A percentile compares a stretch with the other conserved stretches of the same genome.
phyloP scores from a whole-genome alignment of 2,329 filamentous ascomycete species.

The Pseudogymnoascus sp. region DNA sequence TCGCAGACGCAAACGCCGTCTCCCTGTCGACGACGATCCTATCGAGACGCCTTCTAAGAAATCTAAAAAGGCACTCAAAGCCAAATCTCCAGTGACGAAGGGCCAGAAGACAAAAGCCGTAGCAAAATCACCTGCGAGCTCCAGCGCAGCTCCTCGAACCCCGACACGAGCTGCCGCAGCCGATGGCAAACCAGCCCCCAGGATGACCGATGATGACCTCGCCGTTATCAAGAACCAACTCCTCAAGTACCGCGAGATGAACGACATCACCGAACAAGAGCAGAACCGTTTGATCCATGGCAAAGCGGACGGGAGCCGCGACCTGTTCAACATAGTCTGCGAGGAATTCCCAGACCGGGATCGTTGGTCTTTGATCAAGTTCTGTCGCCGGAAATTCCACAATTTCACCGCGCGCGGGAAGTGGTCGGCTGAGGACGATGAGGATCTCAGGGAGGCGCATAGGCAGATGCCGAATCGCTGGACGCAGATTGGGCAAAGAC shows the following conservation, averaged over 20 bases:
- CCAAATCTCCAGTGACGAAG: background rate
- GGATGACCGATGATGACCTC: conserved; percentile 2
- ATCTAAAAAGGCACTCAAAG: background rate
- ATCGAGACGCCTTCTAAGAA: background rate
- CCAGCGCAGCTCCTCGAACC: background rate
- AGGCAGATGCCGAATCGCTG: conserved; percentile 41
- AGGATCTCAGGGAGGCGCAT: conserved; percentile 40
- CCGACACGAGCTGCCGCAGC: background rate
- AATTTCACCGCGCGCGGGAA: conserved; percentile 52
- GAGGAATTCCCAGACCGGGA: conserved; percentile 42
- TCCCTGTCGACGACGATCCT: conserved; percentile 13
- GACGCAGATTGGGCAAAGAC: conserved; percentile 50
- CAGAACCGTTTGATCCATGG: conserved; percentile 41
- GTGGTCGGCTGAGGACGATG: conserved; percentile 54
- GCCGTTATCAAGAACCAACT: conserved; percentile 24
- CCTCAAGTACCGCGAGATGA: conserved; percentile 37
- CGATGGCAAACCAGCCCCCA: background rate
- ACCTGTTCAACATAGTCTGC: conserved; percentile 45
- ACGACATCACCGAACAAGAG: conserved; percentile 36
- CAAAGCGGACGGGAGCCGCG: conserved; percentile 28
- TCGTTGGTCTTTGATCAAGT: conserved; percentile 46
- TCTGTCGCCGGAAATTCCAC: conserved; percentile 56
- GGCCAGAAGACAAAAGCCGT: background rate
- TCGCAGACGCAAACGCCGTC: conserved; percentile 17
- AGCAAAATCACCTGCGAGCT: background rate